Conservation (phyloP, 148 eudicot species). For the Silene latifolia region DNA sequence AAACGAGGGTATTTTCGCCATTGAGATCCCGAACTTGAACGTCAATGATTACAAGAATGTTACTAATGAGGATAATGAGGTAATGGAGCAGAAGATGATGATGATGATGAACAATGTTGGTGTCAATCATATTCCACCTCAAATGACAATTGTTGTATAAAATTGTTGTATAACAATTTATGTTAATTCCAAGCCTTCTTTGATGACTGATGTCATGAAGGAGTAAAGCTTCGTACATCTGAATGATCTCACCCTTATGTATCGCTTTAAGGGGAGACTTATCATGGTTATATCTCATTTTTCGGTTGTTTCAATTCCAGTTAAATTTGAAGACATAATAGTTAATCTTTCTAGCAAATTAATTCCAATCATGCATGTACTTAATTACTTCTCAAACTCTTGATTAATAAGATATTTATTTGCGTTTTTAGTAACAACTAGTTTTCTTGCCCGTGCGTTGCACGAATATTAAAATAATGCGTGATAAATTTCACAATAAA, state of each 20-base stretch:
- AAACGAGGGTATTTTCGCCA: constrained; percentile 24
- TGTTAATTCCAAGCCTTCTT: not conserved
- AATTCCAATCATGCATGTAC: constrained; percentile 16
- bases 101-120: constrained; percentile 17
- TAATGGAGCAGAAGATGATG: not conserved
- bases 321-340: constrained; percentile 5
- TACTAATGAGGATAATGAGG: constrained; percentile 2
- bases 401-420: constrained; percentile 18
- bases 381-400: not conserved
- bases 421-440: not conserved
- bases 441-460: too few relatives aligned
- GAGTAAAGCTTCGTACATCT: not conserved
- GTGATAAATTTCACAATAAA: too few relatives aligned
- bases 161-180: not conserved
- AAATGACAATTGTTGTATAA: constrained; percentile 23
- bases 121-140: constrained; percentile 16
- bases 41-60: not conserved
- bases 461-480: too few relatives aligned
- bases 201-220: not conserved
- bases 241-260: not conserved
- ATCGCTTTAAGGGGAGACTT: not conserved
- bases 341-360: constrained; percentile 14
- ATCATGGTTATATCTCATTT: not conserved
- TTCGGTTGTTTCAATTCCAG: not conserved
- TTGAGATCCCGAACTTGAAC: constrained; percentile 24